Evolutionary conservation across 768 basidiomycete genomes (phyloP), one percentile per base, ranked within the genome.

Genomic region (Phylloporus sp.): DNA sequence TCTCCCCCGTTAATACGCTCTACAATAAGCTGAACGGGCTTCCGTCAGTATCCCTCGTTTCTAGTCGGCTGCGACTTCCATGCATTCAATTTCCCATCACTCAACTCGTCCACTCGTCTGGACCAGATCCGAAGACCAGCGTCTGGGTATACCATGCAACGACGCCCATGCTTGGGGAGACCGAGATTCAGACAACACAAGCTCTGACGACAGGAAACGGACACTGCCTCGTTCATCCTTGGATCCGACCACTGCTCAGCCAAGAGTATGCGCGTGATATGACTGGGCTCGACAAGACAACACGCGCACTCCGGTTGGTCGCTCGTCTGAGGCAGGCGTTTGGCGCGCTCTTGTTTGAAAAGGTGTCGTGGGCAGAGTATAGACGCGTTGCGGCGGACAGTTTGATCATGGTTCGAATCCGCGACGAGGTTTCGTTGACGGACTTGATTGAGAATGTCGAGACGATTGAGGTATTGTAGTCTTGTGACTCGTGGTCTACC

Each of bases 381-480:
- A 47, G 20, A n/a, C 54, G 57, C 2, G 50, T 63, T 1, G 61
- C 61, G 0, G 32, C 57, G 11, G 49, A 63, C 16, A 6, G 24
- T n/a, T 42, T 53, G n/a, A 52, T 56, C 6, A 47, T 9, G 23
- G 45, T 45, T n/a, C 52, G 24, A 7, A 5, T 63, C 5, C 24
- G 34, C 2, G 18, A 43, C 15, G 49, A 41, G 15, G 24, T 10
- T 0, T 5, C 29, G 32, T 45, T 59, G 48, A n/a, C 6, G 1
- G 47, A n/a, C n/a, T n/a, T n/a, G n/a, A n/a, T n/a, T n/a, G n/a
- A n/a, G n/a, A n/a, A n/a, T n/a, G n/a, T n/a, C n/a, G 45, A 24
- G 4, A 45, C 20, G 7, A 40, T 55, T 31, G 36, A 49, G 0
- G 18, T 55, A 27, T 20, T 27, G 29, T 55, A 55, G 27, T n/a